Evolutionary conservation across 495 filamentous ascomycete species (phyloP).

Genomic region (Neurospora sp.): DNA sequence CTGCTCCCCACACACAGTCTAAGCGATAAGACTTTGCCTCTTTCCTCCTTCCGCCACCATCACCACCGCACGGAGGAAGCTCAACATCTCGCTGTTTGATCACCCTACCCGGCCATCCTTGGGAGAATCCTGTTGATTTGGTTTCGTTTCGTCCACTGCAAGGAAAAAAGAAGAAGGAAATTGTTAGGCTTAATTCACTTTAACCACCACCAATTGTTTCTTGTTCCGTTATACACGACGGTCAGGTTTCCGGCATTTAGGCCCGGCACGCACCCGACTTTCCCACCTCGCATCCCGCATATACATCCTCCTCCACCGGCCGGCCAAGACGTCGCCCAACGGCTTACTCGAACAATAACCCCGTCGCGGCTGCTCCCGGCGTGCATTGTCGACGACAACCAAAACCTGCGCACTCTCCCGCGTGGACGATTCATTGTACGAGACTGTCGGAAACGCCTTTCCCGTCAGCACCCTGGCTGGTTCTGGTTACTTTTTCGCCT

Average conservation of each 20-base stretch:
- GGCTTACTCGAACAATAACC: neutral
- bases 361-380: neutral
- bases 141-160: slow-evolving; percentile 24
- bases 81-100: slow-evolving; percentile 17
- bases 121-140: slow-evolving; percentile 29
- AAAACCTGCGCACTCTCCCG: slow-evolving; percentile 6
- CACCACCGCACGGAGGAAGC: neutral
- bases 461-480: neutral
- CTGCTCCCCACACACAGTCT: neutral
- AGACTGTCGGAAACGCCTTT: slow-evolving; percentile 5
- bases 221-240: slow-evolving; percentile 3
- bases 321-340: neutral
- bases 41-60: neutral
- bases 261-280: slow-evolving; percentile 8
- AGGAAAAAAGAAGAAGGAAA: neutral
- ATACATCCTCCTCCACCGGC: slow-evolving; percentile 2
- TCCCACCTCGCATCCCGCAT: slow-evolving; percentile 3
- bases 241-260: slow-evolving; percentile 7
- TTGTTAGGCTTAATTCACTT: slow-evolving; percentile 26
- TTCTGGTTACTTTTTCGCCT: neutral
- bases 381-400: slow-evolving; percentile 16
- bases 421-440: slow-evolving; percentile 13
- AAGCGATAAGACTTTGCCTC: neutral
- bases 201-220: slow-evolving; percentile 24
- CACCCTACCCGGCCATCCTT: slow-evolving; percentile 18